These are phyloP conservation scores for Cylindrotheca closterium DNA, from an alignment of 108 stramenopile genomes.

Conservation along the genomic window DNA sequence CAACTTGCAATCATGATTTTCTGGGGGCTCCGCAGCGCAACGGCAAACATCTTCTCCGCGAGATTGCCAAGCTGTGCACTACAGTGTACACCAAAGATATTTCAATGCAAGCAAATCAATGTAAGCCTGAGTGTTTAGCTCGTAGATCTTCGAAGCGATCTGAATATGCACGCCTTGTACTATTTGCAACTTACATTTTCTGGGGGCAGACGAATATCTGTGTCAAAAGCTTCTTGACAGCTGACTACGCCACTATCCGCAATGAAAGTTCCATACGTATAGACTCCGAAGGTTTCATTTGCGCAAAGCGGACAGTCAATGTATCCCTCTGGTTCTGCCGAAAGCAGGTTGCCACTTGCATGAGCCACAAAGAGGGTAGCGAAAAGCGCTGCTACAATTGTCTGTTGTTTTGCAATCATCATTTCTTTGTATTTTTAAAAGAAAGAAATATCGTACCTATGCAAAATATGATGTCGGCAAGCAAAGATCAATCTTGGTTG, in stretches of 20 bases:
- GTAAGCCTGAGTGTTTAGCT: too few species aligned
- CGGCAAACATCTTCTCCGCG: conserved; percentile 28
- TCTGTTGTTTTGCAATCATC: too few species aligned
- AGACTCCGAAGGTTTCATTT: conserved; percentile 6
- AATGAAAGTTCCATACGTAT: conserved; percentile 1
- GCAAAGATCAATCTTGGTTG: too few species aligned
- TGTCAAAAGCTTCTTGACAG: conserved; percentile 26
- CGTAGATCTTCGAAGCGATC: too few species aligned
- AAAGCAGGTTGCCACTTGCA: too few species aligned
- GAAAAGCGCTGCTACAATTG: too few species aligned
- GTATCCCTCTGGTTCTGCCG: background rate
- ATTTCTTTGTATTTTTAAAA: too few species aligned
- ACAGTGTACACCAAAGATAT: background rate
- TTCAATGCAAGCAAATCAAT: too few species aligned
- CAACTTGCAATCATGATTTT: conserved; percentile 17
- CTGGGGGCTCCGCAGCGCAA: conserved; percentile 12
- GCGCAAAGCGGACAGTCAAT: conserved; percentile 21
- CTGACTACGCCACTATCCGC: conserved; percentile 3
- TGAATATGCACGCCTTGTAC: too few species aligned
- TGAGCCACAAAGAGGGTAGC: too few species aligned
- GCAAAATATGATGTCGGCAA: too few species aligned
- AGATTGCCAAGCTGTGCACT: conserved; percentile 28
- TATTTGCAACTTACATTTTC: conserved; percentile 10
- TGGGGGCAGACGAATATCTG: conserved; percentile 9
- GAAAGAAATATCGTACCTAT: too few species aligned